phyloP scores from a whole-genome alignment of 768 basidiomycete species.

The Lactarius sp. region DNA sequence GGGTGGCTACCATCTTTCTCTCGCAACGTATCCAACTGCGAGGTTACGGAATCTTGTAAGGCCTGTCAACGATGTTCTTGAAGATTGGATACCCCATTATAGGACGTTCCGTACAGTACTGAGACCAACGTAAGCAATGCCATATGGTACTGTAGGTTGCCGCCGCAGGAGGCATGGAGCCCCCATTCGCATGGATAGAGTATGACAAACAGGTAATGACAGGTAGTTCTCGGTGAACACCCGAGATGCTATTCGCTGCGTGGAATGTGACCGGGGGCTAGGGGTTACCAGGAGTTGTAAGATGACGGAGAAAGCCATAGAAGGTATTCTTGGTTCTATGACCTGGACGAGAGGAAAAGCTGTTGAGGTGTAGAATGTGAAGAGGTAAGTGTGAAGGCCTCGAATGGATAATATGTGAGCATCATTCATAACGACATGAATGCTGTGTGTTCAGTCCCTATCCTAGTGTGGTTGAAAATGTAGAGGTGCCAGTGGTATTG shows the following conservation, averaged over 20 bases:
- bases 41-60: background rate
- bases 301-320: background rate
- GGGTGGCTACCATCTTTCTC: background rate
- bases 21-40: background rate
- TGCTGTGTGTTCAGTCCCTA: no score
- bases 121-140: background rate
- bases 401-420: no score
- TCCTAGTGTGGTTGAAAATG: no score
- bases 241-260: background rate
- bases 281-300: background rate
- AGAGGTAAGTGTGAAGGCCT: no score
- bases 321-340: background rate
- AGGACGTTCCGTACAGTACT: background rate
- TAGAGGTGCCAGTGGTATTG: no score
- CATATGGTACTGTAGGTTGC: background rate
- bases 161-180: no score
- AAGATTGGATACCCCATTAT: background rate
- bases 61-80: background rate
- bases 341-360: background rate
- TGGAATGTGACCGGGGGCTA: no score
- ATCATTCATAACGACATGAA: no score
- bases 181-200: background rate
- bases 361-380: no score
- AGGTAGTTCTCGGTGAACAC: background rate
- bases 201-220: background rate